Conservation (phyloP, 306 rosid genomes). For the Quercus gilva region DNA sequence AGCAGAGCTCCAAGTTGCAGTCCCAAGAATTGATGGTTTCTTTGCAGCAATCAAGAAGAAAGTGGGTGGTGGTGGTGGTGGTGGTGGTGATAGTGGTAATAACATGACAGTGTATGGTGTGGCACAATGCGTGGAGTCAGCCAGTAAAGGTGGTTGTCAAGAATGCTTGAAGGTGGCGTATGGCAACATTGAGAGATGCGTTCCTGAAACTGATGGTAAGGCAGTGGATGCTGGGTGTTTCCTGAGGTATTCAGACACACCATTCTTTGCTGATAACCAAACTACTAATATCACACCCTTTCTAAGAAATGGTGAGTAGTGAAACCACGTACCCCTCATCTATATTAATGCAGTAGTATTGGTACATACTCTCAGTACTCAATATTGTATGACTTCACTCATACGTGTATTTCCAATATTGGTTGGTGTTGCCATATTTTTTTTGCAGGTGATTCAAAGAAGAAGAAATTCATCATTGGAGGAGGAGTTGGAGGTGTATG, state of each 20-base stretch:
- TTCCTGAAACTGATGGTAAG: constrained; percentile 40
- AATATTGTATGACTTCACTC: no score
- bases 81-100: constrained; percentile 9
- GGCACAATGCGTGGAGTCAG: constrained; percentile 64
- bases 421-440: neutral
- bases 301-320: constrained; percentile 34
- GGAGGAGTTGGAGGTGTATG: constrained; percentile 61
- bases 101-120: constrained; percentile 39
- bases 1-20: constrained; percentile 27
- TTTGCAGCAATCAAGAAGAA: constrained; percentile 40
- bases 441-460: constrained; percentile 32
- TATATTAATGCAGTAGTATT: no score
- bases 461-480: constrained; percentile 57
- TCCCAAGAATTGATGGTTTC: constrained; percentile 37
- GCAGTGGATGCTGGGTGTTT: constrained; percentile 67
- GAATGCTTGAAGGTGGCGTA: constrained; percentile 43
- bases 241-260: constrained; percentile 49
- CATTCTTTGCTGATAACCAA: constrained; percentile 53
- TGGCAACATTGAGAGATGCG: constrained; percentile 37
- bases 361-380: no score
- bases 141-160: constrained; percentile 22
- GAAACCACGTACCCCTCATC: neutral
- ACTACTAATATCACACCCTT: constrained; percentile 38
- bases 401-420: no score
- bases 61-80: constrained; percentile 9